Conservation (phyloP, 768 basidiomycete genomes). For the Paxillus ammoniavirescens region DNA sequence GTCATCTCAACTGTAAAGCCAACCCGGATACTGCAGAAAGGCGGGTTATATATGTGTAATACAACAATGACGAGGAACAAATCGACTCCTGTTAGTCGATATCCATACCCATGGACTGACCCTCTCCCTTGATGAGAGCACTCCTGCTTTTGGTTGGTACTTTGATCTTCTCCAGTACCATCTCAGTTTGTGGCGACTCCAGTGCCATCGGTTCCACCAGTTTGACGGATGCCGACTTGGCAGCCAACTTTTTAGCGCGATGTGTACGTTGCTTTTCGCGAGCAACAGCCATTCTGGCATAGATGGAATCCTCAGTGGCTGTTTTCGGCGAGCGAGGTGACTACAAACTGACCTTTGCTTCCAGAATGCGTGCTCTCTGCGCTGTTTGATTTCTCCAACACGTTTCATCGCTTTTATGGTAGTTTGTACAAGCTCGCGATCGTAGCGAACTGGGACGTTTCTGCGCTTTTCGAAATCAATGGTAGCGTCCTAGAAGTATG, state of each 20-base stretch:
- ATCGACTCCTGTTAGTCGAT: slow-evolving; percentile 49
- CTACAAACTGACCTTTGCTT: slow-evolving; percentile 69
- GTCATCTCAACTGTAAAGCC: too few relatives aligned
- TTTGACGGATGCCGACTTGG: slow-evolving; percentile 54
- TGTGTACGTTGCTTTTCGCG: slow-evolving; percentile 76
- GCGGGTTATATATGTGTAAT: not conserved
- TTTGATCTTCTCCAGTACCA: slow-evolving; percentile 76
- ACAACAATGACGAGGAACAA: not conserved
- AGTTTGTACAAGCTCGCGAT: slow-evolving; percentile 88
- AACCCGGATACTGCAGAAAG: too few relatives aligned
- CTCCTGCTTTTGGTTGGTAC: slow-evolving; percentile 59
- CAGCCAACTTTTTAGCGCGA: slow-evolving; percentile 61
- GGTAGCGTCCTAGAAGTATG: slow-evolving; percentile 79
- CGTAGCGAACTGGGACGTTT: slow-evolving; percentile 95
- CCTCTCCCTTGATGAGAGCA: slow-evolving; percentile 80
- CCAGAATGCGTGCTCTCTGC: slow-evolving; percentile 93
- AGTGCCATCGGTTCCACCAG: slow-evolving; percentile 62
- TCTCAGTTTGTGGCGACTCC: slow-evolving; percentile 43
- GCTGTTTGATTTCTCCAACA: slow-evolving; percentile 85
- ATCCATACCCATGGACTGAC: slow-evolving; percentile 91
- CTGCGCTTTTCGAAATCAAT: slow-evolving; percentile 99
- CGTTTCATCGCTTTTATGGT: slow-evolving; percentile 97
- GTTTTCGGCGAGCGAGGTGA: not conserved
- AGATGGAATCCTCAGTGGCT: not conserved
- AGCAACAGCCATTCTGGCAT: slow-evolving; percentile 75